Evolutionary conservation across 1,284 basidiomycete species (phyloP), one percentile per base, ranked within the genome.

Genomic region (Ganoderma resinaceum): DNA sequence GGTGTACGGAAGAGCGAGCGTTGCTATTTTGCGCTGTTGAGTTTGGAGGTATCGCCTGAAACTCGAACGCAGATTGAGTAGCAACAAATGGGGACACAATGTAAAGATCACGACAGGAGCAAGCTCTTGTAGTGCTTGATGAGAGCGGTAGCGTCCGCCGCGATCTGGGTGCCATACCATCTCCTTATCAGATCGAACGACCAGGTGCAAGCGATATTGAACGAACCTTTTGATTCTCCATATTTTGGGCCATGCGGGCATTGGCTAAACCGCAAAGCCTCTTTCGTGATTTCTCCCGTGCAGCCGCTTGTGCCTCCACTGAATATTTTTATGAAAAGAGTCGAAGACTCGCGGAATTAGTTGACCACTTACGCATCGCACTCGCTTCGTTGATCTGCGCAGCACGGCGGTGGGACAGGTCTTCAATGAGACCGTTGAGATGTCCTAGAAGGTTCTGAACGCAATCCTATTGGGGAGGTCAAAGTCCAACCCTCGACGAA

Each of bases 71-170:
- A n/a, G 20, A 23, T 59, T 23, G 9, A n/a, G 23, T 16, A 31
- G 14, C 8, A 31, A 33, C 29, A 31, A 33, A 55, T 7, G 29
- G 23, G 11, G 12, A 59, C 12, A 5, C 20, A n/a, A 20, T 9
- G 11, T 31, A 31, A 14, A 14, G 77, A n/a, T 65, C 62, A 77
- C 20, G 77, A 72, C 60, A 78, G 73, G 59, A 85, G 73, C 29
- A 85, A 66, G 52, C 82, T 78, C 67, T 85, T 85, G 70, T 84
- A 85, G 64, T 83, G 79, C 60, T 80, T 85, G 73, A 86, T 82
- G 63, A 84, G 76, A 20, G 78, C 79, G 23, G 79, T 76, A 8
- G 84, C 83, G 70, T 85, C 84, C 55, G 77, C 78, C 4, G 80
- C 81, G 37, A 84, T 72, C 84, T 85, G 20, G 9, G n/a, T 65